Evolutionary conservation across 2,329 filamentous ascomycete genomes (phyloP).

Genomic region (Colletotrichum tabaci): DNA sequence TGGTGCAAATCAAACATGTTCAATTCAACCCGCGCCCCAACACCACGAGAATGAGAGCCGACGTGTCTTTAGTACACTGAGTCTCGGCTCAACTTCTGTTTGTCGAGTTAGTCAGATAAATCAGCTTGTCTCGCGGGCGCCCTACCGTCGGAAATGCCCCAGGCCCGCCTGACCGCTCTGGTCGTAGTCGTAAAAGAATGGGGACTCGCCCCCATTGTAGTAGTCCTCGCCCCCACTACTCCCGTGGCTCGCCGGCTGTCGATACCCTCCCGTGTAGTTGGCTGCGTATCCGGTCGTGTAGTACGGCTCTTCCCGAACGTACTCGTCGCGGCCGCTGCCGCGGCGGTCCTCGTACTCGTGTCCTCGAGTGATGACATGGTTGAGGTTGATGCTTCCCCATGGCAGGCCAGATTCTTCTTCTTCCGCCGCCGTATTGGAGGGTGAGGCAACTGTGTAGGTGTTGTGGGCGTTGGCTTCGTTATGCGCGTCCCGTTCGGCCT

Average conservation of each 20-base stretch:
- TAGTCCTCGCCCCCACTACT: constrained; percentile 53
- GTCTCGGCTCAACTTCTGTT: no score
- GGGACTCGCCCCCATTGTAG: constrained; percentile 50
- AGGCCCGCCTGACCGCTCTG: constrained; percentile 31
- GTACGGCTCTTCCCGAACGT: constrained; percentile 52
- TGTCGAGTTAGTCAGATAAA: no score
- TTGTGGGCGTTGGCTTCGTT: constrained; percentile 76
- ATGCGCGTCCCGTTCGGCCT: constrained; percentile 72
- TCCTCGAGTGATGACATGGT: constrained; percentile 65
- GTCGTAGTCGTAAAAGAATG: constrained; percentile 44
- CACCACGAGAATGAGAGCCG: no score
- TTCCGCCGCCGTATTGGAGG: constrained; percentile 67
- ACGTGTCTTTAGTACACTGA: no score
- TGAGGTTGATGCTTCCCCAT: constrained; percentile 79
- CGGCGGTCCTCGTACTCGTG: constrained; percentile 64
- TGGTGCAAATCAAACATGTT: background rate
- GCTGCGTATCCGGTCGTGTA: constrained; percentile 48
- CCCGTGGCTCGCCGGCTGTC: constrained; percentile 51
- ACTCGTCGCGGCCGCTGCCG: constrained; percentile 57
- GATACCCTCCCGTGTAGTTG: constrained; percentile 27
- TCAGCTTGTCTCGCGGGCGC: background rate
- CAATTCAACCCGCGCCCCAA: background rate
- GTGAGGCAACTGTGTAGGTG: constrained; percentile 74
- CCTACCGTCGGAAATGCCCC: constrained; percentile 17
- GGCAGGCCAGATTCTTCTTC: constrained; percentile 76